phyloP scores from a whole-genome alignment of 2,329 filamentous ascomycete genomes.

The Onygenales sp. region DNA sequence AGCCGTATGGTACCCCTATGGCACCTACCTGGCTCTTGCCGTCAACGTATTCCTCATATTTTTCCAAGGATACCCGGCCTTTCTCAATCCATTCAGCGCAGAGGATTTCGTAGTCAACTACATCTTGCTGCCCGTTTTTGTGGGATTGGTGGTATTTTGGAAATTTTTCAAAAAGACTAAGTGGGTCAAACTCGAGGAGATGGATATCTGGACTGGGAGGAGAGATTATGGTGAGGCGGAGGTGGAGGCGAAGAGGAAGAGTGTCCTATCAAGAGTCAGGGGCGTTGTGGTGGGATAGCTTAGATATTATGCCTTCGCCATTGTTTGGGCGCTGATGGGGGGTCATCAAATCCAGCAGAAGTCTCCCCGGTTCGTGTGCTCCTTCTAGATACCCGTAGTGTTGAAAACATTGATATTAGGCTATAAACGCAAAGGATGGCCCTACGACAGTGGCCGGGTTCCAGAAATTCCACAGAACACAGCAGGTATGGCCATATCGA shows the following conservation, averaged over 20 bases:
- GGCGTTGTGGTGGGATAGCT: constrained; percentile 18
- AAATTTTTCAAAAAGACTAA: constrained; percentile 35
- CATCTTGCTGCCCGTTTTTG: constrained; percentile 44
- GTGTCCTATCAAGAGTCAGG: constrained; percentile 14
- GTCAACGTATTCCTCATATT: constrained; percentile 43
- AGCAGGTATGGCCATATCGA: too few species aligned
- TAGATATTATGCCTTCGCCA: not conserved
- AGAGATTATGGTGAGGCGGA: constrained; percentile 16
- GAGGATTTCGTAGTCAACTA: constrained; percentile 47
- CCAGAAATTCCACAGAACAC: too few species aligned
- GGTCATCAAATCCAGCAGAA: too few species aligned
- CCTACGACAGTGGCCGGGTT: too few species aligned
- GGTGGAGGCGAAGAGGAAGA: not conserved
- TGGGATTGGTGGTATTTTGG: constrained; percentile 36
- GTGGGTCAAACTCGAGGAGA: constrained; percentile 26
- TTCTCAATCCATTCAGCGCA: constrained; percentile 40
- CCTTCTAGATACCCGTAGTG: too few species aligned
- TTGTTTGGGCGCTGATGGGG: too few species aligned
- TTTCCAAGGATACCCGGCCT: constrained; percentile 45
- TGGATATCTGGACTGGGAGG: constrained; percentile 31
- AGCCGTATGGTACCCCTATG: constrained; percentile 42
- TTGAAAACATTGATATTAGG: too few species aligned
- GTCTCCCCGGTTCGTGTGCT: too few species aligned
- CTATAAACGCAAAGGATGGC: too few species aligned
- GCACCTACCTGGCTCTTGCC: constrained; percentile 39